Evolutionary conservation across 257 asterid genomes (phyloP), one percentile per base, ranked within the genome.

Genomic region (Osmanthus fragrans): DNA sequence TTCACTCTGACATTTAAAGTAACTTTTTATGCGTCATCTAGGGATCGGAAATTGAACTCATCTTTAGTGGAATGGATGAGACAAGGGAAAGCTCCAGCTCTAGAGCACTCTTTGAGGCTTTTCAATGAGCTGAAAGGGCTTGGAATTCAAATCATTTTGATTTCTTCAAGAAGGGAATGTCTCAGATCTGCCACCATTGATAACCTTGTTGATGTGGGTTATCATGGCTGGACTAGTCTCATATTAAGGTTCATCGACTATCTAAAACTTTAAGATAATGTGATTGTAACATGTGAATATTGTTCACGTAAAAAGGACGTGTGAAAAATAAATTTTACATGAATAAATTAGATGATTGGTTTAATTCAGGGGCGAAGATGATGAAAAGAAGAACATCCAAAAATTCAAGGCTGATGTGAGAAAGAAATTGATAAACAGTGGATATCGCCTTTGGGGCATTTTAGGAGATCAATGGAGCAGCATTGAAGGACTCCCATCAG

Each of bases 401-500:
- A 83, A 11, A 13, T 89, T 71, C 30, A 92, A 93, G 85, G 80
- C 92, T 36, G 94, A 84, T 3, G 90, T 73, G 34, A 89, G 96
- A 84, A 86, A 84, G 86, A 80, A 85, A 67, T 37, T 93, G 84
- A 86, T 81, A 10, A 74, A 80, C 80, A 58, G 58, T 1, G 96
- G 97, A 2, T 88, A 84, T 69, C 82, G 85, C 15, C 76, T 91
- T 67, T 87, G 90, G 88, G 97, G 97, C 9, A 75, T 84, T 4
- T 71, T 88, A 70, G 97, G 97, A 40, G 88, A 85, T 56, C 97
- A 92, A 56, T 92, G 94, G 97, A 92, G 98, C 84, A 93, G 96
- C 83, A 82, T 92, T 71, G 85, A 78, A 5, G 96, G 97, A 12
- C 85, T 73, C 32, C 96, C 97, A 18, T 75, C 74, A 45, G 83